Conservation (phyloP, 805 yeast species). For the Priceomyces melissophilus region DNA sequence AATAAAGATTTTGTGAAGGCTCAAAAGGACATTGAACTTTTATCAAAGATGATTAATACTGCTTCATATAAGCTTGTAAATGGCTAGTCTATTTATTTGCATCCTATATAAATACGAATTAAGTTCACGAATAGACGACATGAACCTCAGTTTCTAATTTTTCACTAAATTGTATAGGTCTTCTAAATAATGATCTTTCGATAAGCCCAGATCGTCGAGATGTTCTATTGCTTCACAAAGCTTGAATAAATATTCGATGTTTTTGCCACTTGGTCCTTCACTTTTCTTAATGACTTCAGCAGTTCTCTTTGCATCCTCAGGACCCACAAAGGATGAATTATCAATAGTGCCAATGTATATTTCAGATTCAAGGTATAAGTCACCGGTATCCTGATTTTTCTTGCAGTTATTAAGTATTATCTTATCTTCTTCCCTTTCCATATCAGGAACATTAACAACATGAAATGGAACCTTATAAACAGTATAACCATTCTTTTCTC, state of each 20-base stretch:
- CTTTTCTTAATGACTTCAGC: slow-evolving; percentile 57
- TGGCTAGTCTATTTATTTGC: not conserved
- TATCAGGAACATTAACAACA: slow-evolving; percentile 31
- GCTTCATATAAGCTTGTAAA: slow-evolving; percentile 12
- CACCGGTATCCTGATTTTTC: slow-evolving; percentile 25
- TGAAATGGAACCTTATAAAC: slow-evolving; percentile 64
- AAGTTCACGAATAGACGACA: too few species aligned
- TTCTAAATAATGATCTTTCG: slow-evolving; percentile 35
- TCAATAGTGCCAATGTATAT: slow-evolving; percentile 83
- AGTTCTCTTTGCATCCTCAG: slow-evolving; percentile 58
- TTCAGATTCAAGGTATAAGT: slow-evolving; percentile 47
- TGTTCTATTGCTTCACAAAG: slow-evolving; percentile 46
- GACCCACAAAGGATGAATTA: slow-evolving; percentile 83
- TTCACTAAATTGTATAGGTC: slow-evolving; percentile 16
- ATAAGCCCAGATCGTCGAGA: slow-evolving; percentile 14
- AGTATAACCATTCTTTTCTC: slow-evolving; percentile 90
- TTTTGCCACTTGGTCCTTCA: slow-evolving; percentile 79
- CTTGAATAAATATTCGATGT: slow-evolving; percentile 62
- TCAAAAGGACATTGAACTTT: slow-evolving; percentile 47
- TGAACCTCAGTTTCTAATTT: too few species aligned
- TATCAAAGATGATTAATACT: slow-evolving; percentile 27
- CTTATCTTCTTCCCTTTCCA: slow-evolving; percentile 4
- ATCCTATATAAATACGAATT: too few species aligned
- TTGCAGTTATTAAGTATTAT: slow-evolving; percentile 13
- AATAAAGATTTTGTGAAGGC: slow-evolving; percentile 50